Evolutionary conservation across 2,329 filamentous ascomycete species (phyloP).

Genomic region (Diplodia seriata): DNA sequence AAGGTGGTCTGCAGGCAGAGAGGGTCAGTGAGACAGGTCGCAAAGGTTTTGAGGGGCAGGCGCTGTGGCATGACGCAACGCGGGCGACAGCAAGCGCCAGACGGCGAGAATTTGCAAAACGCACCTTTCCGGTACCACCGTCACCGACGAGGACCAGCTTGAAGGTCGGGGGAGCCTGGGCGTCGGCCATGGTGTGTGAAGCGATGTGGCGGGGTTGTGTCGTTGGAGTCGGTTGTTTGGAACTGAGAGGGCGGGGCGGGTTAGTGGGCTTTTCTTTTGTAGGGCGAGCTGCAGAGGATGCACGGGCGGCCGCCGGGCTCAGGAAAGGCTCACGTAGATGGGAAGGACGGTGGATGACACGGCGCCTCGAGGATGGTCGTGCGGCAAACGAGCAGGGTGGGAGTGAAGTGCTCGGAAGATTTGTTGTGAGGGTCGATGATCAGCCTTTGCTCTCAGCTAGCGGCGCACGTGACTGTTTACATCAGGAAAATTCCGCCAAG

Average conservation of each 20-base stretch:
- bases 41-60: conserved; percentile 30
- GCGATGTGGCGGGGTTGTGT: conserved; percentile 28
- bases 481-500: conserved; percentile 32
- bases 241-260: conserved; percentile 26
- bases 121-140: conserved; percentile 98
- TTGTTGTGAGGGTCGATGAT: conserved; percentile 32
- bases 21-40: conserved; percentile 28
- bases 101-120: conserved; percentile 41
- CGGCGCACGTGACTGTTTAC: conserved; percentile 32
- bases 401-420: conserved; percentile 33
- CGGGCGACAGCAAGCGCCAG: conserved; percentile 14
- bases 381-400: conserved; percentile 31
- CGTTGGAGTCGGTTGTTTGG: conserved; percentile 30
- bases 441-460: conserved; percentile 31
- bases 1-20: conserved; percentile 80
- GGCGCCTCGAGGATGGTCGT: conserved; percentile 30
- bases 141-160: conserved; percentile 99
- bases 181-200: conserved; percentile 67
- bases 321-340: conserved; percentile 18
- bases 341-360: conserved; percentile 17
- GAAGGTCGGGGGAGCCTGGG: conserved; percentile 76
- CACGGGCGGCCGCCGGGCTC: conserved; percentile 20
- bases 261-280: conserved; percentile 30
- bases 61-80: conserved; percentile 28
- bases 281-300: conserved; percentile 3